Percentiles rank a stretch among this genome's conserved stretches.
Evolutionary conservation across 768 basidiomycete genomes (phyloP).

Genomic region (Serendipita sp.): DNA sequence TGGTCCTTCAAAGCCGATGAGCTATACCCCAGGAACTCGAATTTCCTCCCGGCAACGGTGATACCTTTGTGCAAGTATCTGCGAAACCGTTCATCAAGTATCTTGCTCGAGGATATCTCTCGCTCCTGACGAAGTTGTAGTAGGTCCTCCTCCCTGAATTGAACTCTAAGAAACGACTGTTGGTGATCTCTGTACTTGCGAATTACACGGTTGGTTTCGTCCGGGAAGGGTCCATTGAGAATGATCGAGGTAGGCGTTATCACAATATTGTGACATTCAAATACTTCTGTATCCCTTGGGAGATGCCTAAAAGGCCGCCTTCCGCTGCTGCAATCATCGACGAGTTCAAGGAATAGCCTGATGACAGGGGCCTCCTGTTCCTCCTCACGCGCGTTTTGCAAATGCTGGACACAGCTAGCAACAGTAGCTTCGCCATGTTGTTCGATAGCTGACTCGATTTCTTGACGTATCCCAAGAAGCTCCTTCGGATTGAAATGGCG

Average conservation of each 20-base stretch:
- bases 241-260: constrained; percentile 61
- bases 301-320: neutral
- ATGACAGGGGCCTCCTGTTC: neutral
- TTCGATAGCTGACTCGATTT: neutral
- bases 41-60: constrained; percentile 48
- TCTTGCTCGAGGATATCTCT: constrained; percentile 41
- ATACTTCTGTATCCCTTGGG: constrained; percentile 18
- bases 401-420: neutral
- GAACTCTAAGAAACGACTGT: constrained; percentile 64
- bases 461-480: neutral
- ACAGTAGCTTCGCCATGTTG: neutral
- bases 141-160: constrained; percentile 71
- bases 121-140: constrained; percentile 59
- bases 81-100: constrained; percentile 46
- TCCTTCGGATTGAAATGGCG: neutral
- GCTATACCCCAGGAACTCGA: constrained; percentile 62
- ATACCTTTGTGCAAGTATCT: constrained; percentile 46
- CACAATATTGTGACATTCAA: constrained; percentile 60
- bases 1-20: constrained; percentile 63
- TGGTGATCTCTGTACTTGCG: constrained; percentile 44
- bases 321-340: neutral
- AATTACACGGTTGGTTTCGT: constrained; percentile 69
- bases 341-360: neutral
- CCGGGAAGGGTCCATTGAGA: constrained; percentile 59
- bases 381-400: neutral